Evolutionary conservation across 2,329 filamentous ascomycete species (phyloP).

Genomic region (Akanthomyces muscarius): DNA sequence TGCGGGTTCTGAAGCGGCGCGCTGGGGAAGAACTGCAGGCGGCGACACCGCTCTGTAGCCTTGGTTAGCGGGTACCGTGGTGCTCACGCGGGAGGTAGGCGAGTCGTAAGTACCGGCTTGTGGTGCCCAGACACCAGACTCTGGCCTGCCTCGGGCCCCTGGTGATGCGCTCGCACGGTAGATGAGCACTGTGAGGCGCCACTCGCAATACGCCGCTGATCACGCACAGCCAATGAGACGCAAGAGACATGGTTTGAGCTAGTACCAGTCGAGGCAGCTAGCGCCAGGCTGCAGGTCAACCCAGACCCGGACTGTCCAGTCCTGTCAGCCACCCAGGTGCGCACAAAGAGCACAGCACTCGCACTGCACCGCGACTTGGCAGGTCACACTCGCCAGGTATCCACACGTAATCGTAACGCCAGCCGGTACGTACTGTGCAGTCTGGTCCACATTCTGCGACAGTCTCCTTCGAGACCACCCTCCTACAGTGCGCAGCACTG

Average conservation of each 20-base stretch:
- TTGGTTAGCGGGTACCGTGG: slow-evolving; percentile 3
- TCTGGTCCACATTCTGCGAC: background rate
- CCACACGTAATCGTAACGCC: slow-evolving; percentile 12
- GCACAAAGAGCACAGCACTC: background rate
- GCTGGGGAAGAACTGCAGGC: background rate
- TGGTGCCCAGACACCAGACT: background rate
- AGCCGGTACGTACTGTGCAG: background rate
- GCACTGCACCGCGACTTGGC: background rate
- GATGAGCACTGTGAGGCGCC: background rate
- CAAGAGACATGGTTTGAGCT: slow-evolving; percentile 16
- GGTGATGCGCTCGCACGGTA: background rate
- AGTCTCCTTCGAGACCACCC: background rate
- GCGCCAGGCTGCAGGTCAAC: slow-evolving; percentile 13
- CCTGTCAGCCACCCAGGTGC: background rate
- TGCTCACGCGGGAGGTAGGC: slow-evolving; percentile 1
- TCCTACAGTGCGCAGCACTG: background rate
- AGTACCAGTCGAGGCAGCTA: slow-evolving; percentile 7
- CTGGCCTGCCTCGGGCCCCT: background rate
- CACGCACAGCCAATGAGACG: slow-evolving; percentile 8
- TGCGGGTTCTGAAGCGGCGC: too few relatives aligned
- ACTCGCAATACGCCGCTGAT: slow-evolving; percentile 11
- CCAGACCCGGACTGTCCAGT: background rate
- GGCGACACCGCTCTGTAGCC: background rate
- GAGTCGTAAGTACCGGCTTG: slow-evolving; percentile 3
- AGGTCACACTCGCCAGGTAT: background rate